Base-by-base conservation (phyloP, 495 filamentous ascomycete genomes). In the Penicillium goetzii region DNA sequence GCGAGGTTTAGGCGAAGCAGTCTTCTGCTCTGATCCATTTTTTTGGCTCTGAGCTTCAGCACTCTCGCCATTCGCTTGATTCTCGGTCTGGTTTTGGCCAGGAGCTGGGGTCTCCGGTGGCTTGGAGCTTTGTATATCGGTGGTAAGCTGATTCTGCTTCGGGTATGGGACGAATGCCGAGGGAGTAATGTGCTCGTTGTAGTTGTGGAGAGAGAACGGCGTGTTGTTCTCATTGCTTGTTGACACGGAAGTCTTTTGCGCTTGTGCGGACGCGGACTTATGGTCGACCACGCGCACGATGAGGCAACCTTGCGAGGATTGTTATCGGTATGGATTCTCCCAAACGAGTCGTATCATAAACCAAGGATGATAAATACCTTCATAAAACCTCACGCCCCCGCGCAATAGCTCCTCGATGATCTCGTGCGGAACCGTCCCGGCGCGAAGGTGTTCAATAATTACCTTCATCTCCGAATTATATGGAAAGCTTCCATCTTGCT, bases 271-370 rank as follows among this genome's bases (percentile, higher is more conserved):
- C 3, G 80, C 83, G 6, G 89, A 88, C 56, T 88, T 89, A 75
- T 97, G 90, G 76, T 97, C 90, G 63, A 95, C 84, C 5, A 97
- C 81, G 71, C 96, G 88, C 49, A 98, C 93, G 63, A 99, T 98
- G 55, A 99, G 82, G 72, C 94, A 97, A 21, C 91, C 86, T 89
- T 56, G 26, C 51, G 19, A 28, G 50, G 15, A 56, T 26, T 9
- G 26, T 70, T 41, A 68, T 62, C 33, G 50, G 25, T 6, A 3
- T 14, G 52, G 4, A 21, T 40, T 25, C 47, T 53, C 14, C 19
- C 12, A 53, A 53, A 30, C 25, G 4, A 15, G 14, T 15, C 4
- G 11, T 30, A 12, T 30, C n/a, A 43, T 51, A 56, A 52, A 41
- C 14, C 0, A 33, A 23, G 23, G 12, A 19, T 7, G 8, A 59